Percentiles rank a stretch among this genome's conserved stretches.
Conservation (phyloP, 2,329 filamentous ascomycete species). For the Talaromyces sp. region DNA sequence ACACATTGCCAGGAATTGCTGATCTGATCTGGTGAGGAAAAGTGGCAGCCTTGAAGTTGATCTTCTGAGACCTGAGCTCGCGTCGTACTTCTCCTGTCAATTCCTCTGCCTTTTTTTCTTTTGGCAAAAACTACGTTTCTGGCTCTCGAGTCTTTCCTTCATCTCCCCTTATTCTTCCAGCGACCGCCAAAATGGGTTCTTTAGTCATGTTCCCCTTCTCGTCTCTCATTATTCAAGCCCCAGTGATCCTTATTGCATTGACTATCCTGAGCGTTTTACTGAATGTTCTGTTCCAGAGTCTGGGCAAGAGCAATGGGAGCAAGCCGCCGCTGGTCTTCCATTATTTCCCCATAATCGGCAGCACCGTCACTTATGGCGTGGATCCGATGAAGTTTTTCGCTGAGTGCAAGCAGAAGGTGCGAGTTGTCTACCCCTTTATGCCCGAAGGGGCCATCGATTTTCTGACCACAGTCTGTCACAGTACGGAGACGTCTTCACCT, state of each 20-base stretch:
- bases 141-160: neutral
- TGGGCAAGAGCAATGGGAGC: conserved; percentile 54
- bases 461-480: conserved; percentile 31
- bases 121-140: no score
- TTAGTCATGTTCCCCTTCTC: neutral
- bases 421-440: conserved; percentile 16
- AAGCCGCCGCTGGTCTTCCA: conserved; percentile 78
- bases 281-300: conserved; percentile 52
- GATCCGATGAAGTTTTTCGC: conserved; percentile 79
- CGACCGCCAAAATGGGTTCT: neutral
- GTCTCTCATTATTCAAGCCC: neutral
- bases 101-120: neutral
- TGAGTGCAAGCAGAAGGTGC: conserved; percentile 67
- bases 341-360: conserved; percentile 61
- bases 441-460: neutral
- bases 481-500: conserved; percentile 89
- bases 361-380: conserved; percentile 44
- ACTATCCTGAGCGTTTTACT: neutral
- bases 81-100: neutral
- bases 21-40: neutral
- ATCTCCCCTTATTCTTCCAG: neutral
- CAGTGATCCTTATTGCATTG: neutral
- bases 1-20: neutral
- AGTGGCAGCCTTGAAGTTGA: neutral
- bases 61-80: neutral